phyloP scores from a whole-genome alignment of 257 asterid species.

The Salvia rosmarinus region DNA sequence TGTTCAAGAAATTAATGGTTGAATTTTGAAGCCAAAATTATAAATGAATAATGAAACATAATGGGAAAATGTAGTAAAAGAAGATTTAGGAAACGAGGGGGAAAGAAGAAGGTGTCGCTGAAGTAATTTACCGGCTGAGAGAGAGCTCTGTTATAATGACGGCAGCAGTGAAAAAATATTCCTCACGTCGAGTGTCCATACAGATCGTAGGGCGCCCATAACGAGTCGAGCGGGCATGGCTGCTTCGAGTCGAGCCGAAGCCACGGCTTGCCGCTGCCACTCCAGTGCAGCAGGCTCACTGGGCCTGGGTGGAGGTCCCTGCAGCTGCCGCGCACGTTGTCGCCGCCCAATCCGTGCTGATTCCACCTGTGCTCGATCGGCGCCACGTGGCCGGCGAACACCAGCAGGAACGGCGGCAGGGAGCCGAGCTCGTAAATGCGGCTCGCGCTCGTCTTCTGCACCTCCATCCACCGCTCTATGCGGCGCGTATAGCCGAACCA shows the following conservation, averaged over 20 bases:
- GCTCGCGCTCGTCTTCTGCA: conserved; percentile 47
- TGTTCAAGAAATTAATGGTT: conserved; percentile 32
- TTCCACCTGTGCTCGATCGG: conserved; percentile 66
- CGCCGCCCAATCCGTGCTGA: conserved; percentile 74
- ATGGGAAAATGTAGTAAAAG: conserved; percentile 28
- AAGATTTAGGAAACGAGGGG: conserved; percentile 1
- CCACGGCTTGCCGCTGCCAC: conserved; percentile 81
- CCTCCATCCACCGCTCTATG: conserved; percentile 70
- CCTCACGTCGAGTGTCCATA: conserved; percentile 39
- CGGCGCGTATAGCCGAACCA: conserved; percentile 53
- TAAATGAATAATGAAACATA: conserved; percentile 28
- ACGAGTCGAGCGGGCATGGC: conserved; percentile 60
- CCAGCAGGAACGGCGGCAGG: conserved; percentile 63
- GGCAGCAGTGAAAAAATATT: neutral
- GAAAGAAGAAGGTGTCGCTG: conserved; percentile 10
- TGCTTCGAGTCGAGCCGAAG: conserved; percentile 54
- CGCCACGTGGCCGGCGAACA: conserved; percentile 62
- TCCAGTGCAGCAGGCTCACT: conserved; percentile 72
- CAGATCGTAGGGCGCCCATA: conserved; percentile 62
- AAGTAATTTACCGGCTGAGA: conserved; percentile 59
- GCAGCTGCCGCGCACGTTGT: conserved; percentile 63
- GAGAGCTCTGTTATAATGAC: conserved; percentile 27
- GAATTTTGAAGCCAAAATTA: conserved; percentile 37
- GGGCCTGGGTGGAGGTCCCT: conserved; percentile 59
- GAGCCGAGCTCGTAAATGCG: conserved; percentile 74